Evolutionary conservation across 129 eudicot species (phyloP).

Genomic region (Solidago caesia): DNA sequence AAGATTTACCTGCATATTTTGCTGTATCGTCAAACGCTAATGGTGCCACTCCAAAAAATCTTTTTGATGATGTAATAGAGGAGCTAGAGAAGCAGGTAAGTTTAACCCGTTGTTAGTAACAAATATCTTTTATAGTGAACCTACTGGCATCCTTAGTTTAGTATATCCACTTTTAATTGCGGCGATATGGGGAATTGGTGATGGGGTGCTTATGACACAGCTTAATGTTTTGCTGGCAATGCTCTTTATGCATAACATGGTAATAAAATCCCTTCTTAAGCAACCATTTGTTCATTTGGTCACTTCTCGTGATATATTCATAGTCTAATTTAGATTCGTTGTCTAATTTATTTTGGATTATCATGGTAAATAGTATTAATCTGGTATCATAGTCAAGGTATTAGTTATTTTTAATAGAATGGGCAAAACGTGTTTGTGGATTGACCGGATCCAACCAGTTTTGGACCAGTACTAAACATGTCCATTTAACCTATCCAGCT

Average conservation of each 20-base stretch:
- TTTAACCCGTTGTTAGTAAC: background rate
- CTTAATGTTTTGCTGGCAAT: slow-evolving; percentile 87
- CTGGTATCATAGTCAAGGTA: too few relatives aligned
- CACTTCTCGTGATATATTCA: too few relatives aligned
- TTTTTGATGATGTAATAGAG: slow-evolving; percentile 90
- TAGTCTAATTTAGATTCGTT: too few relatives aligned
- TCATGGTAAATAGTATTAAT: too few relatives aligned
- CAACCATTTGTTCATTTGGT: slow-evolving; percentile 14
- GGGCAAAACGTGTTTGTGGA: too few relatives aligned
- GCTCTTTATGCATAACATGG: slow-evolving; percentile 84
- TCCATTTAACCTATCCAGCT: too few relatives aligned
- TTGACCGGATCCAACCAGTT: too few relatives aligned
- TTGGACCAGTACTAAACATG: too few relatives aligned
- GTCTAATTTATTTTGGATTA: too few relatives aligned
- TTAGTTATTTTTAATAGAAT: too few relatives aligned
- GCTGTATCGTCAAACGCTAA: slow-evolving; percentile 83
- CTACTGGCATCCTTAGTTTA: slow-evolving; percentile 53
- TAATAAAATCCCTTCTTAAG: slow-evolving; percentile 31
- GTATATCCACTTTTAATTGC: slow-evolving; percentile 72
- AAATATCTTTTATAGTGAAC: slow-evolving; percentile 43
- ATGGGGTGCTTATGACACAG: slow-evolving; percentile 91
- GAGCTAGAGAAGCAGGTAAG: slow-evolving; percentile 91
- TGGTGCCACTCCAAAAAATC: slow-evolving; percentile 84
- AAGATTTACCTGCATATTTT: slow-evolving; percentile 80
- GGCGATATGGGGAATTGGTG: slow-evolving; percentile 88